A percentile compares a stretch with the other conserved stretches of the same genome.
Conservation (phyloP, 805 yeast species). For the Helenozyma baotianmanensis region DNA sequence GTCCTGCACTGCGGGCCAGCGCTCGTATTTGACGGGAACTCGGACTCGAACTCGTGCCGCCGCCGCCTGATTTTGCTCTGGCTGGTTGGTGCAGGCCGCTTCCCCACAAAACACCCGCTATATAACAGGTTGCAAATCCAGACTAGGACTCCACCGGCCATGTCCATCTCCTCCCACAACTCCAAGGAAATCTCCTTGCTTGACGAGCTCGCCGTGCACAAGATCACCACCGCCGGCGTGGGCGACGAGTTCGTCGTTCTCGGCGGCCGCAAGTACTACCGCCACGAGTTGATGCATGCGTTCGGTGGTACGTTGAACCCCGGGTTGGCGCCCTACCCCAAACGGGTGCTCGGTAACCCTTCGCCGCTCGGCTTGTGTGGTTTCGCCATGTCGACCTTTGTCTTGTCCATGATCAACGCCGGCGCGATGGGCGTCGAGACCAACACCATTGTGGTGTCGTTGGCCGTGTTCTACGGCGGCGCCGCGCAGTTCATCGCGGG, state of each 20-base stretch:
- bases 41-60: too few relatives aligned
- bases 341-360: slow-evolving; percentile 45
- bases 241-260: slow-evolving; percentile 29
- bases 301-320: slow-evolving; percentile 36
- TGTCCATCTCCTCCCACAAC: neutral
- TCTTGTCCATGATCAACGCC: slow-evolving; percentile 17
- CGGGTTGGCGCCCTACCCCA: slow-evolving; percentile 35
- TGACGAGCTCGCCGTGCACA: slow-evolving; percentile 1
- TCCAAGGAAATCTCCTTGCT: slow-evolving; percentile 1
- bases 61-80: too few relatives aligned
- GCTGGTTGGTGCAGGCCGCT: too few relatives aligned
- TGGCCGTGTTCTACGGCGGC: slow-evolving; percentile 18
- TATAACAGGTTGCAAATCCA: too few relatives aligned
- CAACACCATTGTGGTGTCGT: slow-evolving; percentile 13
- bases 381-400: slow-evolving; percentile 18
- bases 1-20: too few relatives aligned
- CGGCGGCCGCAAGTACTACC: slow-evolving; percentile 26
- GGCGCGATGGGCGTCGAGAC: slow-evolving; percentile 17
- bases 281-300: slow-evolving; percentile 34
- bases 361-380: slow-evolving; percentile 19
- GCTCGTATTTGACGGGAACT: too few relatives aligned
- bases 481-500: slow-evolving; percentile 17
- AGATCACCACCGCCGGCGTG: slow-evolving; percentile 30
- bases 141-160: too few relatives aligned
- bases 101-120: too few relatives aligned